phyloP scores from a whole-genome alignment of 164 flowering plant genomes.

The Euptelea pleiosperma region DNA sequence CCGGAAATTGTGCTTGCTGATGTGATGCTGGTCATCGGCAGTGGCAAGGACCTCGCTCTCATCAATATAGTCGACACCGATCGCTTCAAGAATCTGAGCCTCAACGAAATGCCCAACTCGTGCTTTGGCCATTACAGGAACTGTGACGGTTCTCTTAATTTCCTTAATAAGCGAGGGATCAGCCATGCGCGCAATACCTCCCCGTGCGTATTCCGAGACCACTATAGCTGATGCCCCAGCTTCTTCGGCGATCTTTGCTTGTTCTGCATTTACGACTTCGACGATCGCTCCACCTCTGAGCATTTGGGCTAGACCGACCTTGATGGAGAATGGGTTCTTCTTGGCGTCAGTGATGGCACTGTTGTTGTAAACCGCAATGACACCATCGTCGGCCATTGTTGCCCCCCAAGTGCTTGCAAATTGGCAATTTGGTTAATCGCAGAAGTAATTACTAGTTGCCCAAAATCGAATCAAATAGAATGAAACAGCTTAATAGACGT shows the following conservation, averaged over 20 bases:
- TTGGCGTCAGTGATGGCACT: constrained; percentile 42
- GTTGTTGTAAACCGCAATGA: constrained; percentile 52
- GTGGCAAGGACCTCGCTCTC: constrained; percentile 59
- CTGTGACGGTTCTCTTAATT: constrained; percentile 53
- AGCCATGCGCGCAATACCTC: constrained; percentile 52
- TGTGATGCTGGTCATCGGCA: constrained; percentile 60
- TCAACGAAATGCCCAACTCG: constrained; percentile 88
- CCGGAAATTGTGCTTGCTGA: constrained; percentile 72
- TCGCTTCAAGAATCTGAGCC: constrained; percentile 67
- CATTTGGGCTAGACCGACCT: constrained; percentile 54
- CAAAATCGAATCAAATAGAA: too few species aligned
- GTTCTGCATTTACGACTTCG: constrained; percentile 42
- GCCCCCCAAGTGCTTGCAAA: constrained; percentile 19
- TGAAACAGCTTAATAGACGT: too few species aligned
- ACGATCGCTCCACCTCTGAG: constrained; percentile 72
- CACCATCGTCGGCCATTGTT: constrained; percentile 46
- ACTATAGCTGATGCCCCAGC: constrained; percentile 68
- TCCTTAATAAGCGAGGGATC: constrained; percentile 57
- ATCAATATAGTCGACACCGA: constrained; percentile 70
- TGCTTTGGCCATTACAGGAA: constrained; percentile 61
- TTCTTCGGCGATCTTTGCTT: constrained; percentile 73
- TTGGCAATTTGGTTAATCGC: too few species aligned
- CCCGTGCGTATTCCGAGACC: constrained; percentile 22
- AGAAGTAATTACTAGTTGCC: too few species aligned
- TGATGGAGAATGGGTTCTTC: constrained; percentile 53